These are phyloP conservation scores for Ceratocystis ficicola DNA, from an alignment of 2,329 filamentous ascomycete genomes.

Conservation along the genomic window DNA sequence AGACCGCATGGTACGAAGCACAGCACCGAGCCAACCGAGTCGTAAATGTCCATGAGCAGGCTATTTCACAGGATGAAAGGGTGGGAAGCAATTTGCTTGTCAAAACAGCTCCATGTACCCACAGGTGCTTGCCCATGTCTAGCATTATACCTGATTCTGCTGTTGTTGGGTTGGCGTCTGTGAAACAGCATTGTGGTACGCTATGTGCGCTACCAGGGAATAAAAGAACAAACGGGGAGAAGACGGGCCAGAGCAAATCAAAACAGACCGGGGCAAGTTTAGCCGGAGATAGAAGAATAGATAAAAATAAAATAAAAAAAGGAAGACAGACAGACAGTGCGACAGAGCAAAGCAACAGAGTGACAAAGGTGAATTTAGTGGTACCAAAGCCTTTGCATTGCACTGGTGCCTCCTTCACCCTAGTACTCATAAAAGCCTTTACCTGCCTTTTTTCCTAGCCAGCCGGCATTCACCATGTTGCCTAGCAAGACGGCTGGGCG, in stretches of 20 bases:
- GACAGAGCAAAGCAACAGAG: neutral
- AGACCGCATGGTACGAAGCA: no score
- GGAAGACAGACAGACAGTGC: neutral
- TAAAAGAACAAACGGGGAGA: neutral
- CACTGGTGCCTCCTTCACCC: constrained; percentile 15
- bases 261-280: neutral
- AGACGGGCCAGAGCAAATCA: neutral
- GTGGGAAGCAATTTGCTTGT: neutral
- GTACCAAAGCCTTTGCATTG: neutral
- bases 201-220: neutral
- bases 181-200: neutral
- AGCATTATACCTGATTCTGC: neutral
- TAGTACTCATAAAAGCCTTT: constrained; percentile 92
- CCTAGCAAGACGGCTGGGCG: constrained; percentile 72
- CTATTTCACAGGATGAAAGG: neutral
- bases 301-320: neutral
- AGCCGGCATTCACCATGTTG: constrained; percentile 97
- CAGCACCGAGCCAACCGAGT: neutral
- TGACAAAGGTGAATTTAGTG: no score
- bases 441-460: constrained; percentile 93
- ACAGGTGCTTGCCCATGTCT: neutral
- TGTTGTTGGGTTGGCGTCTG: neutral
- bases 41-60: neutral
- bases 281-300: neutral
- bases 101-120: neutral